These are phyloP conservation scores for Citrullus colocynthis DNA, from an alignment of 306 rosid species.

Conservation along the genomic window DNA sequence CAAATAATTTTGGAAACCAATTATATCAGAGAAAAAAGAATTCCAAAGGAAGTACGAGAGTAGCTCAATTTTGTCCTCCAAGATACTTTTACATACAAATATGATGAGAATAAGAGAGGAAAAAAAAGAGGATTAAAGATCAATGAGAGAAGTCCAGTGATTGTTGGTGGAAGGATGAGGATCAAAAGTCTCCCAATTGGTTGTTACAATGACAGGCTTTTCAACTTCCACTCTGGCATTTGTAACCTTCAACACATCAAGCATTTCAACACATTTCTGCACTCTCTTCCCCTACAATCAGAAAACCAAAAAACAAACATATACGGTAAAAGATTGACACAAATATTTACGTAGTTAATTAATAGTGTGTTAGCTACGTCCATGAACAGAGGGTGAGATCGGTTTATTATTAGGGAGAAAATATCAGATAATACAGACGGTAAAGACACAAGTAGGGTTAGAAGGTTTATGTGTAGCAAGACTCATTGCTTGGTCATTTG, in stretches of 20 bases:
- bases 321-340: too few species aligned
- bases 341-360: too few species aligned
- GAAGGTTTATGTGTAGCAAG: too few species aligned
- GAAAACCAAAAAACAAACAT: background rate
- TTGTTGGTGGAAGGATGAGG: conserved; percentile 20
- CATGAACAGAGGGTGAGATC: too few species aligned
- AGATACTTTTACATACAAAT: background rate
- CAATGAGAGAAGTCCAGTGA: conserved; percentile 28
- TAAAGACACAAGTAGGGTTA: too few species aligned
- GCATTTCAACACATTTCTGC: conserved; percentile 62
- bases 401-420: too few species aligned
- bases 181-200: conserved; percentile 80
- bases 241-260: conserved; percentile 47
- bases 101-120: background rate
- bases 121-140: background rate
- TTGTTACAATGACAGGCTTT: conserved; percentile 38
- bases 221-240: conserved; percentile 39
- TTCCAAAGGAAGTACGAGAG: background rate
- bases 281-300: conserved; percentile 50
- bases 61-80: background rate
- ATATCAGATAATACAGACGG: too few species aligned
- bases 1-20: background rate
- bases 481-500: too few species aligned
- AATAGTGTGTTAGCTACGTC: too few species aligned
- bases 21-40: background rate